Base-by-base conservation (phyloP, 2,329 filamentous ascomycete genomes). In the Aspergillus floridensis region DNA sequence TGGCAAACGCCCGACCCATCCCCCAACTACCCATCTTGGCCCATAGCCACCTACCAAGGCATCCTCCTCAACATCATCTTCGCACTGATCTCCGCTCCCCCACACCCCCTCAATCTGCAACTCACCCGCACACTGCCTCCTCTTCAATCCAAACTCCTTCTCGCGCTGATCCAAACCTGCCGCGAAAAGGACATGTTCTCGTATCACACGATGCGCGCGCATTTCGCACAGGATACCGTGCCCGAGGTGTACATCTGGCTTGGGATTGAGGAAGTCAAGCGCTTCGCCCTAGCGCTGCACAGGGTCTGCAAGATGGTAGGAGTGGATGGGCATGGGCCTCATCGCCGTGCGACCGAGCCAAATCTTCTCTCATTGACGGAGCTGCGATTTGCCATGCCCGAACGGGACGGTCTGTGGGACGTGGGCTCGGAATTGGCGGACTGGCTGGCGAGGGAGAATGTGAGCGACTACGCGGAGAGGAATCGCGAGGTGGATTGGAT, bases 21-120 rank as follows among this genome's bases (percentile, higher is more conserved):
- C 19, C 16, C 16, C 22, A 26, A 16, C 21, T 10, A 35, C 51
- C 26, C 16, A 11, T 38, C 62, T 10, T 70, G 67, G 67, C 68
- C 69, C 11, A 64, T 71, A 2, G 62, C 67, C 53, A 69, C 67
- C 12, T 71, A 68, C 19, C 69, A 71, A 41, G 62, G 62, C 26
- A 68, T 71, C 31, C 61, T 71, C 5, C 59, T 71, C 1, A 66
- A 72, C 50, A 58, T 70, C 4, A 69, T 73, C 14, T 68, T 71
- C 52, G 59, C 70, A 24, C 22, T 68, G 0, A 38, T 70, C 1
- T 10, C 24, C 5, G 24, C 19, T 7, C 16, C 11, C 26, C 19
- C 14, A 11, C 5, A 21, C 4, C 19, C 29, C 16, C 14, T 63
- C 4, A 44, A 60, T 21, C 50, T 65, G 4, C 61, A 66, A 14